Percentiles rank a stretch among this genome's conserved stretches.
These are phyloP conservation scores for Nasturtium officinale DNA, from an alignment of 345 rosid genomes.

Conservation along the genomic window DNA sequence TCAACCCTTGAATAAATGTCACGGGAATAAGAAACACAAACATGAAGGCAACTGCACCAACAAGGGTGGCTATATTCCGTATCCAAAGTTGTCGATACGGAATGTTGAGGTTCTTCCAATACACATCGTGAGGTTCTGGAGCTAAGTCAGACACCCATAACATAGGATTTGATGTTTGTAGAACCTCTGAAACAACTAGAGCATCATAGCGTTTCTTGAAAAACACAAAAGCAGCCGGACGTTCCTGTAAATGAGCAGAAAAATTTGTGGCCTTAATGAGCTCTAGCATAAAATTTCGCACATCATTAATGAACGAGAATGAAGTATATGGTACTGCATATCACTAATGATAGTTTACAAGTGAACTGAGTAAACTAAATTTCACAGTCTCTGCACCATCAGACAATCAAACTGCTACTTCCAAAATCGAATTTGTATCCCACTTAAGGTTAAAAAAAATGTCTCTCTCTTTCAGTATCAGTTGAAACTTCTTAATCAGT, in stretches of 20 bases:
- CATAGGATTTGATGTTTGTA: constrained; percentile 89
- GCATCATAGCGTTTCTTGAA: constrained; percentile 87
- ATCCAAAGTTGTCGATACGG: constrained; percentile 88
- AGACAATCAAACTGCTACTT: neutral
- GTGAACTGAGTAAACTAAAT: neutral
- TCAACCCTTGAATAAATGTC: constrained; percentile 81
- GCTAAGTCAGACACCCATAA: constrained; percentile 86
- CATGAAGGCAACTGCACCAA: constrained; percentile 74
- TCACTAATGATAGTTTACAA: neutral
- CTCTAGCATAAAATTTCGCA: neutral
- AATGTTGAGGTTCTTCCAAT: constrained; percentile 83
- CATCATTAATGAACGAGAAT: neutral
- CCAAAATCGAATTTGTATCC: neutral
- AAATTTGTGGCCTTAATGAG: neutral
- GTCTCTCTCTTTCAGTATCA: neutral
- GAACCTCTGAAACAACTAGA: constrained; percentile 67
- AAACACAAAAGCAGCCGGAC: constrained; percentile 87
- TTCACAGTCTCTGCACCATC: neutral
- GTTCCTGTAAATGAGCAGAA: constrained; percentile 58
- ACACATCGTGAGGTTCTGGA: constrained; percentile 89
- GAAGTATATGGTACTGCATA: neutral
- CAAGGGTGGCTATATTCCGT: constrained; percentile 62
- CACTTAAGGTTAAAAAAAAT: neutral
- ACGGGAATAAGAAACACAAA: constrained; percentile 77
- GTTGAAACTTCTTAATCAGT: neutral